phyloP scores from a whole-genome alignment of 1,139 yeast genomes.

The Yamadazyma triangularis region DNA sequence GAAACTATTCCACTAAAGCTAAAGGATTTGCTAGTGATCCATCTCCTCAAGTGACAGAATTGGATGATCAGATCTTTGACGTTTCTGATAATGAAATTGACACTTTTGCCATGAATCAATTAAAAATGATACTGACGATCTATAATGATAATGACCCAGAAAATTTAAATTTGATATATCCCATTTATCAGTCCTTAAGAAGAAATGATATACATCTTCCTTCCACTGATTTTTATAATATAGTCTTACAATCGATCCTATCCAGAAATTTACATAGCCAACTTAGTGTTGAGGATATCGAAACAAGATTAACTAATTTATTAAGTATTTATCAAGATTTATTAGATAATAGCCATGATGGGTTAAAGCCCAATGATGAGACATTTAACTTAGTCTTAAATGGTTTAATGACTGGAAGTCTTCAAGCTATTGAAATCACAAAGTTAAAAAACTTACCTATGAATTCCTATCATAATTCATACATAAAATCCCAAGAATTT shows the following conservation, averaged over 20 bases:
- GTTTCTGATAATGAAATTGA: not conserved
- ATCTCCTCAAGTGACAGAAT: not conserved
- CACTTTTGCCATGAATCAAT: conserved; percentile 2
- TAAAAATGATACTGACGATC: conserved; percentile 1
- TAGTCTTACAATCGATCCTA: conserved; percentile 31
- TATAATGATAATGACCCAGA: conserved; percentile 1
- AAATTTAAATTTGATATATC: conserved; percentile 33
- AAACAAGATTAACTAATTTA: conserved; percentile 48
- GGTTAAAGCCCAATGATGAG: conserved; percentile 48
- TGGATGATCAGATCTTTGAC: not conserved
- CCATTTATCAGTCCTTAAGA: conserved; percentile 39
- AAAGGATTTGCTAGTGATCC: not conserved
- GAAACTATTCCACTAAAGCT: conserved; percentile 7
- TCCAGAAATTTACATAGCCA: conserved; percentile 26
- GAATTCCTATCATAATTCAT: conserved; percentile 18
- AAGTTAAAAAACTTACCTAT: conserved; percentile 11
- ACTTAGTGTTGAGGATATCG: conserved; percentile 23
- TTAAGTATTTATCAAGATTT: conserved; percentile 67
- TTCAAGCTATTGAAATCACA: conserved; percentile 15
- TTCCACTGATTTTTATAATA: conserved; percentile 30
- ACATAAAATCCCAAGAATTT: conserved; percentile 54
- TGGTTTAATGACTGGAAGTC: conserved; percentile 49
- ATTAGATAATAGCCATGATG: conserved; percentile 21
- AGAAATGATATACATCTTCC: conserved; percentile 33
- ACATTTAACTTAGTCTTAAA: conserved; percentile 52